Conservation (phyloP, 1,284 basidiomycete genomes). For the Singerocomus rubriflavus region DNA sequence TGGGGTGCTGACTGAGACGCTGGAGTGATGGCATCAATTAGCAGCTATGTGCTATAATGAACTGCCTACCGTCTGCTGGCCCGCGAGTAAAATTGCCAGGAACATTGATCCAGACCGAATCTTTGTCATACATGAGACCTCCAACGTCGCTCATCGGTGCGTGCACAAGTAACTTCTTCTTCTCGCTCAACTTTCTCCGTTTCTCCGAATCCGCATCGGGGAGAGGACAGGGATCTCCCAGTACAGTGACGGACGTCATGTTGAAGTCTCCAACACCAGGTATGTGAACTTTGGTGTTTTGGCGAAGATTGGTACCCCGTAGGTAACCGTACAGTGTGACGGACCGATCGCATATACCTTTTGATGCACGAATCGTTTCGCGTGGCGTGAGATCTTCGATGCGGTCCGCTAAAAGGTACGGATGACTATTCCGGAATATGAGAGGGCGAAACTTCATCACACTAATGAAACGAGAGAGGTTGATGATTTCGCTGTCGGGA, state of each 20-base stretch:
- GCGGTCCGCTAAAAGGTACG: conserved; percentile 95
- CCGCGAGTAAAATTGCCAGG: conserved; percentile 88
- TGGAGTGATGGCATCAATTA: conserved; percentile 31
- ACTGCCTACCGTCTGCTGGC: conserved; percentile 51
- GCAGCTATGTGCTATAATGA: not conserved
- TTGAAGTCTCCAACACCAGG: conserved; percentile 91
- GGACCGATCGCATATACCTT: conserved; percentile 87
- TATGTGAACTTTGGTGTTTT: conserved; percentile 86
- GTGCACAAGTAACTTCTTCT: conserved; percentile 89
- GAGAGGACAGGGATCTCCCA: conserved; percentile 93
- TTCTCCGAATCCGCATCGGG: conserved; percentile 94
- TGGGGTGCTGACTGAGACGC: conserved; percentile 44
- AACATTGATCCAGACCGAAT: conserved; percentile 97
- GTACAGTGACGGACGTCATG: conserved; percentile 69
- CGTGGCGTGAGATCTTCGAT: conserved; percentile 93
- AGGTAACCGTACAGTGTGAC: conserved; percentile 96
- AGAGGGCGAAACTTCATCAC: conserved; percentile 99
- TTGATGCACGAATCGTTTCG: conserved; percentile 72
- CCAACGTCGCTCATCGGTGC: conserved; percentile 99
- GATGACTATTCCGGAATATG: conserved; percentile 92
- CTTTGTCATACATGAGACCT: conserved; percentile 97
- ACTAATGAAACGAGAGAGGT: conserved; percentile 92
- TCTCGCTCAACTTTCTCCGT: conserved; percentile 89
- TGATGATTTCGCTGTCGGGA: conserved; percentile 95
- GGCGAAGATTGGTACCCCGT: conserved; percentile 84